Conservation (phyloP, 345 rosid genomes). For the Barbarea vulgaris region DNA sequence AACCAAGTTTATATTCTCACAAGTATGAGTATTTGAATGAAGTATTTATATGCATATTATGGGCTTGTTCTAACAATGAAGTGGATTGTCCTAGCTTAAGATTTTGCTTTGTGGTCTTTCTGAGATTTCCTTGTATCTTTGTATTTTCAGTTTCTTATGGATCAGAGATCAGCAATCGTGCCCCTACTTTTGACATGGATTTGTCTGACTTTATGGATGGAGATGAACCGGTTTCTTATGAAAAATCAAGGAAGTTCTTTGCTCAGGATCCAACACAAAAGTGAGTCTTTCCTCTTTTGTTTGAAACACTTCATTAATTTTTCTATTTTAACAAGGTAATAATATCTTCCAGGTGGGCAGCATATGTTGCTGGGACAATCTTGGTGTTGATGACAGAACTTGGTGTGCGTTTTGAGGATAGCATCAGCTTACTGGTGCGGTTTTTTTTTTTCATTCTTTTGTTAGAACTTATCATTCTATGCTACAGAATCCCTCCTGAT, state of each 20-base stretch:
- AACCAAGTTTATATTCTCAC: too few relatives aligned
- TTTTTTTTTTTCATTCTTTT: conserved; percentile 23
- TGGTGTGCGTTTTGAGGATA: conserved; percentile 80
- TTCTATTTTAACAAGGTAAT: conserved; percentile 18
- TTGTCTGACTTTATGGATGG: conserved; percentile 91
- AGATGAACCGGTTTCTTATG: conserved; percentile 79
- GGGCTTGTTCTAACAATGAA: neutral
- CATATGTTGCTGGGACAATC: conserved; percentile 95
- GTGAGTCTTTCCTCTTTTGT: conserved; percentile 49
- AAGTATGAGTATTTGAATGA: conserved; percentile 30
- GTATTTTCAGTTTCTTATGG: conserved; percentile 91
- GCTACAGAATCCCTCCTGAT: conserved; percentile 14
- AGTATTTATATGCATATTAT: neutral
- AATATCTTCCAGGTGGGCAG: conserved; percentile 85
- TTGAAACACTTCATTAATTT: conserved; percentile 9
- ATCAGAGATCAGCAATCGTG: conserved; percentile 95
- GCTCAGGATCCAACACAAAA: conserved; percentile 93
- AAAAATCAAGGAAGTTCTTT: conserved; percentile 77
- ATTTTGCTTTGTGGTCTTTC: conserved; percentile 23
- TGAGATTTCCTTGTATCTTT: conserved; percentile 18
- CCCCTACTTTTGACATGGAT: conserved; percentile 99
- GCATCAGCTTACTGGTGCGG: conserved; percentile 91
- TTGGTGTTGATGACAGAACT: conserved; percentile 96
- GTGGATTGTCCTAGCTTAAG: conserved; percentile 13
- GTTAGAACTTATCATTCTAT: conserved; percentile 15